Evolutionary conservation across 2,329 filamentous ascomycete genomes (phyloP), one percentile per base, ranked within the genome.

Genomic region (Colletotrichum theobromicola): DNA sequence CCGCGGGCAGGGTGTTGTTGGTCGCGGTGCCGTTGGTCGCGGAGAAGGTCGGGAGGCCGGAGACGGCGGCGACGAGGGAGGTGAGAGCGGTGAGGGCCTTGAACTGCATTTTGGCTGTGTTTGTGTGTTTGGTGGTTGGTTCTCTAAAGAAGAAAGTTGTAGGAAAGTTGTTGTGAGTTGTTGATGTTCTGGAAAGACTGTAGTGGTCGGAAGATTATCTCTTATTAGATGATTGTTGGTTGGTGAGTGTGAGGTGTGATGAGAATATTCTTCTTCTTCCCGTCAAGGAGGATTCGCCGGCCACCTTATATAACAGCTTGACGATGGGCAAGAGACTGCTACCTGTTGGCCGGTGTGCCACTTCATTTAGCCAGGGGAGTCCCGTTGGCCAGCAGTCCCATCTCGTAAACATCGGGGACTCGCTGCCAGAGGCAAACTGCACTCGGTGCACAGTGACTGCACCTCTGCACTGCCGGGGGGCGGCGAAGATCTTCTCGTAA

Each of bases 21-120:
- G 79, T 76, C 61, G 80, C 32, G 34, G 63, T 75, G 65, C 64
- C 65, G 42, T 74, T 75, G 50, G 68, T 64, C 16, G 57, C 53
- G 37, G 34, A 60, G 53, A 18, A 66, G 30, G 55, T 34, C 24
- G 66, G 73, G 34, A 77, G 74, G 37, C 66, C 73, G 50, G 78
- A 32, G 69, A 80, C 78, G 28, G 77, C 76, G 64, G 81, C 80
- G n/a, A 80, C 66, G 70, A 81, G 68, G 77, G 80, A 79, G 26
- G 78, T 77, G 65, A 79, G 77, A 63, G 78, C 57, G 76, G 80
- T 76, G 70, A 73, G 35, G 58, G 57, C 34, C 61, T 58, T 68
- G 77, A 77, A 73, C 69, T 74, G 76, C 77, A 79, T 77, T 9
- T 24, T 78, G 63, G 46, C 50, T 42, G 28, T 37, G 8, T 4